Percentiles rank a stretch among this genome's conserved stretches.
Evolutionary conservation across 1,284 basidiomycete genomes (phyloP).

Genomic region (Sutorius eximius): DNA sequence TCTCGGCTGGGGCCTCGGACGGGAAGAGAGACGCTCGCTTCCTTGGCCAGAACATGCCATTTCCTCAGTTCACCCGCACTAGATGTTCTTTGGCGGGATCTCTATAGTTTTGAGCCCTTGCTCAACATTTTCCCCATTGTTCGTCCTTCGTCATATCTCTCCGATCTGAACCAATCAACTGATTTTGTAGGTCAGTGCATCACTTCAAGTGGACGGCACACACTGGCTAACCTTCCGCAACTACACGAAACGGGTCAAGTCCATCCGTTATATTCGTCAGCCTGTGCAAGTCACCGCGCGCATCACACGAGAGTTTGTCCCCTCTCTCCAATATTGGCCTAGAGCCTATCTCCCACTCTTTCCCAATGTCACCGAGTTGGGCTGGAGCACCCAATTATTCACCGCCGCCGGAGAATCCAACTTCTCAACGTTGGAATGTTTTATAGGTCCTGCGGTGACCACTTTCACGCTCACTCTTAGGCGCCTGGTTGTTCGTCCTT

Average conservation of each 20-base stretch:
- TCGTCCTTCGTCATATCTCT: background rate
- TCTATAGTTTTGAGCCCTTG: constrained; percentile 11
- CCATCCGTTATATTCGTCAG: constrained; percentile 2
- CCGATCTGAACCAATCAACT: background rate
- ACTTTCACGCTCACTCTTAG: constrained; percentile 8
- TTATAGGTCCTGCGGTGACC: constrained; percentile 9
- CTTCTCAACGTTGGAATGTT: constrained; percentile 13
- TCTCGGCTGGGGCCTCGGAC: background rate
- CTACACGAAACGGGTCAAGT: constrained; percentile 20
- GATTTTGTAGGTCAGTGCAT: background rate
- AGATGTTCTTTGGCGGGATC: constrained; percentile 19
- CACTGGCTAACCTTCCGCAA: constrained; percentile 14
- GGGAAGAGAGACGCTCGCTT: constrained; percentile 10
- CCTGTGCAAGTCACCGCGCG: background rate
- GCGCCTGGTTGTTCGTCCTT: constrained; percentile 2
- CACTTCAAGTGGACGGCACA: background rate
- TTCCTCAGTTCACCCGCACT: constrained; percentile 17
- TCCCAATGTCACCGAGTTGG: constrained; percentile 12
- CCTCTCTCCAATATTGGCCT: constrained; percentile 4
- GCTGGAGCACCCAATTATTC: constrained; percentile 7
- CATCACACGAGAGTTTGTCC: background rate
- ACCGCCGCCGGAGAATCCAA: background rate
- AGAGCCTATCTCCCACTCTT: constrained; percentile 10
- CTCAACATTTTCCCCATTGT: constrained; percentile 10
- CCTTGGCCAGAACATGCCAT: constrained; percentile 19